Percentiles rank a stretch among this genome's conserved stretches.
These are phyloP conservation scores for Euphorbia corollata DNA, from an alignment of 441 rosid species.

Conservation along the genomic window DNA sequence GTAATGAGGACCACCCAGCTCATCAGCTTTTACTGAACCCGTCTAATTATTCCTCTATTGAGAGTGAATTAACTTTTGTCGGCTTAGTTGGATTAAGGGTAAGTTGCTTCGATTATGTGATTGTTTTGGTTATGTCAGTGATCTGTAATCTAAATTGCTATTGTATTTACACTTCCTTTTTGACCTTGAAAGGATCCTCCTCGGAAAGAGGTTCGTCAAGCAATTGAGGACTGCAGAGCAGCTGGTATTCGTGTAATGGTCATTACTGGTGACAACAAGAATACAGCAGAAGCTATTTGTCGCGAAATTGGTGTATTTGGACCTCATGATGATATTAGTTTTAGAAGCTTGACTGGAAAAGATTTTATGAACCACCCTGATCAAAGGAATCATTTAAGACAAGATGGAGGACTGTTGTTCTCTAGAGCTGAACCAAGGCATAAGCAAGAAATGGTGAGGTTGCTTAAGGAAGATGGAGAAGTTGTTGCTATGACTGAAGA, in stretches of 20 bases:
- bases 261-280: slow-evolving; percentile 90
- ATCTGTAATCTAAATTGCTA: not conserved
- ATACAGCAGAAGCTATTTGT: slow-evolving; percentile 94
- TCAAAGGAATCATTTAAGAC: slow-evolving; percentile 54
- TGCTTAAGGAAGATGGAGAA: slow-evolving; percentile 92
- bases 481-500: slow-evolving; percentile 98
- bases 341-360: slow-evolving; percentile 70
- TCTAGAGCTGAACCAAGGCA: slow-evolving; percentile 97
- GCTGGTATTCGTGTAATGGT: slow-evolving; percentile 98
- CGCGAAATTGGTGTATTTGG: slow-evolving; percentile 85
- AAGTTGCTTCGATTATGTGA: slow-evolving; percentile 20
- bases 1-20: slow-evolving; percentile 89
- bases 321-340: slow-evolving; percentile 48
- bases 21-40: slow-evolving; percentile 72
- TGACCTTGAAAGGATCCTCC: slow-evolving; percentile 74
- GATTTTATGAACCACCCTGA: slow-evolving; percentile 63
- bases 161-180: slow-evolving; percentile 14
- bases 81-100: slow-evolving; percentile 89
- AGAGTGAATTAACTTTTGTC: slow-evolving; percentile 63
- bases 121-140: not conserved
- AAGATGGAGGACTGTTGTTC: slow-evolving; percentile 70
- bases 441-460: slow-evolving; percentile 92
- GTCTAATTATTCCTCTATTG: slow-evolving; percentile 66
- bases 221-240: slow-evolving; percentile 81
- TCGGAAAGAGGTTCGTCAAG: slow-evolving; percentile 83